phyloP scores from a whole-genome alignment of 441 rosid species.

The Raphanus hybrid region DNA sequence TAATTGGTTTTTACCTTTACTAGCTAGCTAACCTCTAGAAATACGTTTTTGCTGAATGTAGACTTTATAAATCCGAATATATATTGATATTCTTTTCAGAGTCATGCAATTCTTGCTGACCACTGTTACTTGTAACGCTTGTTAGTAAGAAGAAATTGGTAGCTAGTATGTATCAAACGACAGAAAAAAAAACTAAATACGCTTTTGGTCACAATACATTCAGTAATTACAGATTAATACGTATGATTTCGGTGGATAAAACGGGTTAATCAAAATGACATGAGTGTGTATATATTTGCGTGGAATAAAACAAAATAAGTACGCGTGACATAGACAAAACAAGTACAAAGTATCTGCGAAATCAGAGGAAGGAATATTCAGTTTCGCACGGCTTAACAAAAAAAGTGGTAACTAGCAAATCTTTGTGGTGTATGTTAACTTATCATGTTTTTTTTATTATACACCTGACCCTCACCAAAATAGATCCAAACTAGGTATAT shows the following conservation, averaged over 20 bases:
- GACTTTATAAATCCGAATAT: not conserved
- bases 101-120: not conserved
- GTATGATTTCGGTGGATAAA: constrained; percentile 15
- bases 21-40: too few relatives aligned
- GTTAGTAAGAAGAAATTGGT: not conserved
- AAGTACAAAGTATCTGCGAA: constrained; percentile 26
- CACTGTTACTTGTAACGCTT: not conserved
- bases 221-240: not conserved
- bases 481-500: too few relatives aligned
- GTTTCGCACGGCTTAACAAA: not conserved
- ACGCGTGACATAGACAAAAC: constrained; percentile 1
- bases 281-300: not conserved
- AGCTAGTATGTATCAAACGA: not conserved
- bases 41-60: too few relatives aligned
- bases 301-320: not conserved
- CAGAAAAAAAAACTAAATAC: not conserved
- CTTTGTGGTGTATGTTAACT: constrained; percentile 12
- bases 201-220: not conserved
- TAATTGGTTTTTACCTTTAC: not conserved
- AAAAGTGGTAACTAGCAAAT: not conserved
- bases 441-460: not conserved
- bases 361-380: constrained; percentile 23
- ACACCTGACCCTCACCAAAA: too few relatives aligned
- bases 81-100: not conserved
- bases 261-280: not conserved